Base-by-base conservation (phyloP, 2,329 filamentous ascomycete genomes). In the Elsinoe australis region DNA sequence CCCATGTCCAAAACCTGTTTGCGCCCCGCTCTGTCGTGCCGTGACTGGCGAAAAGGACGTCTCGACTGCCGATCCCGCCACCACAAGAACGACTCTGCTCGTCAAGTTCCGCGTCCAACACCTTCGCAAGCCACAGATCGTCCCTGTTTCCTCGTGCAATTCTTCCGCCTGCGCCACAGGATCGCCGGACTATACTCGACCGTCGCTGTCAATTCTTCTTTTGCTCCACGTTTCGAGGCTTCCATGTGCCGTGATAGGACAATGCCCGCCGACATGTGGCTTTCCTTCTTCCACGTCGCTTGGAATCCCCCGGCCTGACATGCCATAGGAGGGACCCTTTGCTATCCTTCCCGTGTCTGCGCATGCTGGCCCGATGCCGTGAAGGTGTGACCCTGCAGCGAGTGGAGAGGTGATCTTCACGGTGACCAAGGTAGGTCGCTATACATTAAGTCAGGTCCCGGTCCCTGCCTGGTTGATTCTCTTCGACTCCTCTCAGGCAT, bases 91-190 rank as follows among this genome's bases (percentile, higher is more conserved):
- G n/a, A n/a, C n/a, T 39, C 35, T 22, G 14, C 35, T 8, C 17
- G 8, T 22, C 35, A 39, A n/a, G 19, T 39, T 24, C 35, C 35
- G 19, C 39, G 29, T 44, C 39, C 39, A 44, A 44, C 24, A 29
- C 39, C 26, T 8, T 19, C 39, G 3, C 29, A 44, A 44, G 39
- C 39, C 39, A 44, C 39, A 44, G 17, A 19, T 44, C 4, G 10
- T 31, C 14, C 26, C 10, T 28, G 29, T 15, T 32, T 7, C 2
- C 29, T n/a, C 12, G 5, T 5, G 8, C 26, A 44, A 44, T 44
- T 44, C 39, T 44, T 44, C 39, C 39, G 39, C 39, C 44, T 47
- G 44, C 44, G 44, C 44, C 44, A 47, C 44, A 47, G 9, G 44
- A 47, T 47, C 44, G 44, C 34, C 44, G 5, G 14, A 10, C 19